These are phyloP conservation scores for Cichorium intybus DNA, from an alignment of 140 eudicot species.

Conservation along the genomic window DNA sequence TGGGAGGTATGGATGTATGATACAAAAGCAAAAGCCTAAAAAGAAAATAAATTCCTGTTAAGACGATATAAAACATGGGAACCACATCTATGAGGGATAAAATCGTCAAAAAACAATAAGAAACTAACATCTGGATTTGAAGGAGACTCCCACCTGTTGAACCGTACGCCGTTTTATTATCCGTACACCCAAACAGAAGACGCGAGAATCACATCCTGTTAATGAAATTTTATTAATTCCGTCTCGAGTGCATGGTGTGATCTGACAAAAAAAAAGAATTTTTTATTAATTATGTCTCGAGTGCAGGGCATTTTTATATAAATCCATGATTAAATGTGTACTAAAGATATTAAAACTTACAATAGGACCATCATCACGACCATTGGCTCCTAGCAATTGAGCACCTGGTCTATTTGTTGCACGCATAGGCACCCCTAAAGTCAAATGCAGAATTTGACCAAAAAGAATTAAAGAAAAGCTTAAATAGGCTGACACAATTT, in stretches of 20 bases:
- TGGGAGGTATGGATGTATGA: no score
- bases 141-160: constrained; percentile 53
- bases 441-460: not conserved
- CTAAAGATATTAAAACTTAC: constrained; percentile 52
- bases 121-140: constrained; percentile 1
- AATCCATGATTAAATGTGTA: no score
- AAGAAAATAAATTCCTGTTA: not conserved
- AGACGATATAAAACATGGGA: constrained; percentile 1
- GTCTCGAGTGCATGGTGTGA: constrained; percentile 74
- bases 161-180: constrained; percentile 75
- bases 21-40: no score
- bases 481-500: not conserved
- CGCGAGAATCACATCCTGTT: constrained; percentile 75
- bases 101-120: constrained; percentile 6
- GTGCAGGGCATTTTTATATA: no score
- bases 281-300: not conserved
- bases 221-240: constrained; percentile 78
- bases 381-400: constrained; percentile 83
- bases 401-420: constrained; percentile 82
- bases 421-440: constrained; percentile 71
- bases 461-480: not conserved
- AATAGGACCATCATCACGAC: constrained; percentile 92
- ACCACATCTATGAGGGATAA: not conserved
- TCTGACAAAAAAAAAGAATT: constrained; percentile 44
- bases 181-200: constrained; percentile 84